Evolutionary conservation across 2,329 filamentous ascomycete genomes (phyloP), one percentile per base, ranked within the genome.

Genomic region (Hypoxylon sp.): DNA sequence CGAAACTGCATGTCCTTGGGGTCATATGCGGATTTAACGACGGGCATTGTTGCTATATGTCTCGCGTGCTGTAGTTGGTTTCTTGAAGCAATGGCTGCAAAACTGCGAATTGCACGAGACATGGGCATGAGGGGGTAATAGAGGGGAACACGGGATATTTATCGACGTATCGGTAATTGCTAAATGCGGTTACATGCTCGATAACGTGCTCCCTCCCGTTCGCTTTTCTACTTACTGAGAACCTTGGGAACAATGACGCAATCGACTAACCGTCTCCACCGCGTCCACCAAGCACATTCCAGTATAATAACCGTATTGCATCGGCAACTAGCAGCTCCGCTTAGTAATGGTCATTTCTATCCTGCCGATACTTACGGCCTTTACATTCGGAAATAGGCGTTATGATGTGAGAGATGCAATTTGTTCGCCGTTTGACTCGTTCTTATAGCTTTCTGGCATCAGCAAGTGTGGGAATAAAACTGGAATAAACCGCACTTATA

Each of bases 1-100:
- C 79, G 76, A 68, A 80, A 81, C 67, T 79, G 72, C 79, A 81
- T 81, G 59, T 74, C 72, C 67, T 72, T 70, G 52, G 71, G 69
- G 44, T 72, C 69, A 61, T 70, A 73, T n/a, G 62, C 64, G 17
- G 70, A 70, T 30, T 58, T 64, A 47, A 71, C 71, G 43, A 59
- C 69, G 7, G 70, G 70, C 70, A 72, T 72, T 6, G 64, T 70
- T 61, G 60, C 56, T 55, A 64, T 58, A 62, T 19, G 64, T 66
- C 49, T 67, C 46, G 48, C 50, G 39, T 48, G 10, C 20, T 44
- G 54, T 56, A 51, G 41, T 34, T 51, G 56, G 34, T n/a, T 60
- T 56, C n/a, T 67, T 17, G 56, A 44, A 17, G 52, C 17, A 30
- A 51, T 44, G 48, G 44, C n/a, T 50, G 58, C 6, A 17, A 65